Percentiles rank a stretch among this genome's conserved stretches.
These are phyloP conservation scores for Adansonia madagascariensis DNA, from an alignment of 441 rosid species.

Conservation along the genomic window DNA sequence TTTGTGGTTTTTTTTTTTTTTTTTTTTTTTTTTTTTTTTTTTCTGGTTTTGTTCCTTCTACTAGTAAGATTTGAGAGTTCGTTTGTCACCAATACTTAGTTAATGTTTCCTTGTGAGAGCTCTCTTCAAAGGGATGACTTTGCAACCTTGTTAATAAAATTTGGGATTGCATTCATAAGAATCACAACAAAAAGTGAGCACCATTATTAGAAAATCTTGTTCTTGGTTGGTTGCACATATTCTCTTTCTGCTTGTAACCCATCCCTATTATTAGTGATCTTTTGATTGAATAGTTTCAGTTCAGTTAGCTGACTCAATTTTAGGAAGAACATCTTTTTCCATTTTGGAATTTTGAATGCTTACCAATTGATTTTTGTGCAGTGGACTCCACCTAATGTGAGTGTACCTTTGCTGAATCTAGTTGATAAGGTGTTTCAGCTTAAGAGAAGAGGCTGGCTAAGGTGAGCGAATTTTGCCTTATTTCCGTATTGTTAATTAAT, in stretches of 20 bases:
- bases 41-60: neutral
- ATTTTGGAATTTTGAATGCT: conserved; percentile 15
- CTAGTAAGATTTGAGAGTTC: neutral
- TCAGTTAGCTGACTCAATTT: neutral
- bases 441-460: conserved; percentile 96
- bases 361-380: conserved; percentile 40
- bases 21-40: neutral
- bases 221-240: conserved; percentile 14
- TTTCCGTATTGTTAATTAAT: conserved; percentile 17
- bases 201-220: neutral
- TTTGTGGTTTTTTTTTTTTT: too few relatives aligned
- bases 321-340: neutral
- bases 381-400: conserved; percentile 98
- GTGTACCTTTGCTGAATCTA: conserved; percentile 89
- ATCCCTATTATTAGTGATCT: neutral
- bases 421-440: conserved; percentile 98
- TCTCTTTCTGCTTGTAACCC: neutral
- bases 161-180: neutral
- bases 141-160: conserved; percentile 4
- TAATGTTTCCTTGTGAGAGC: neutral
- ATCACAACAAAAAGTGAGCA: conserved; percentile 1
- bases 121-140: neutral
- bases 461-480: conserved; percentile 51
- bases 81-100: neutral
- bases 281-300: neutral